Evolutionary conservation across 176 grass and related monocot species (phyloP), one percentile per base, ranked within the genome.

Genomic region (Oryza glaberrima): DNA sequence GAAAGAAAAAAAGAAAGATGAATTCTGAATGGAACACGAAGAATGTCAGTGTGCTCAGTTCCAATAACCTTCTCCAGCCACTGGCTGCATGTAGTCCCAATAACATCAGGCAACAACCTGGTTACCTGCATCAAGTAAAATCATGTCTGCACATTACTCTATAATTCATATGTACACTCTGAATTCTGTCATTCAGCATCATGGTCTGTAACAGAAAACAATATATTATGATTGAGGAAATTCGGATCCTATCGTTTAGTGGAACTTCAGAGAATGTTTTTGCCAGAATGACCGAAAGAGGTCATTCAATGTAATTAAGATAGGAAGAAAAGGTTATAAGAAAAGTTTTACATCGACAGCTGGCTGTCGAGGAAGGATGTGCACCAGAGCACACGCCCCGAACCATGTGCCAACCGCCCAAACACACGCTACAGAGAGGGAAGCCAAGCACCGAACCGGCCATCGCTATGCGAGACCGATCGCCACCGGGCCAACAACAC

Each of bases 141-240:
- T 49, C 22, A 47, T 45, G 36, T 73, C 41, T 7, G 60, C 15
- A 64, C 38, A 83, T 75, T 11, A 10, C 75, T 32, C 80, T 12
- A 68, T 72, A 17, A n/a, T 77, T 75, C 19, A 66, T 86, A 25
- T 91, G 83, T 46, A 94, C 91, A 73, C 81, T 99, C 69, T 94
- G 93, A 84, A 99, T 87, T 88, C 84, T 96, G 61, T 98, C 96
- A 11, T 98, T 98, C 60, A 98, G 67, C 96, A 95, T 98, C 91
- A 94, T 98, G 54, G 86, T 94, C 96, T 98, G 84, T 22, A 94
- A 81, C 77, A 67, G 44, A 76, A 54, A 83, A 65, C 17, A 76
- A 1, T 36, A 78, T 0, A 43, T 72, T 35, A 69, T 58, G 45
- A 69, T 19, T 22, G 6, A 73, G 25, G 16, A 28, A 17, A 3